Conservation (phyloP, 306 rosid genomes). For the Echinosophora koreensis region DNA sequence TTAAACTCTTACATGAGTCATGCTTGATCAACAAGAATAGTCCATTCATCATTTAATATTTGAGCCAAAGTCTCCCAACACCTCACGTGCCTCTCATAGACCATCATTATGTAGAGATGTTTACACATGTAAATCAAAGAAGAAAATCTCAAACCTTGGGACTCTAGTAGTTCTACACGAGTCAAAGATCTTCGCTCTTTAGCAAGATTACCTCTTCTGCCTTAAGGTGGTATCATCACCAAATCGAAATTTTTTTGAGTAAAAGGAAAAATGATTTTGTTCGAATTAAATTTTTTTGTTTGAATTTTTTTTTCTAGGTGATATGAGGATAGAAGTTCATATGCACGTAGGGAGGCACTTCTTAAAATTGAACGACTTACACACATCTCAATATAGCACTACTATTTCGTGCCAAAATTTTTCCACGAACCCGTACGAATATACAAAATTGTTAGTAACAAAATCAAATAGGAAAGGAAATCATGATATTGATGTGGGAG, state of each 20-base stretch:
- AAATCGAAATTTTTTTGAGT: background rate
- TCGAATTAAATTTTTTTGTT: no score
- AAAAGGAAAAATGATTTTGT: constrained; percentile 4
- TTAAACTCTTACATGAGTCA: constrained; percentile 45
- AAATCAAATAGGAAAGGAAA: no score
- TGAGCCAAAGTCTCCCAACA: constrained; percentile 49
- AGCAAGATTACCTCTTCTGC: constrained; percentile 29
- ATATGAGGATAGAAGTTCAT: no score
- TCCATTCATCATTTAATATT: constrained; percentile 59
- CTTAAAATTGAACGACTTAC: background rate
- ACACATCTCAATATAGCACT: no score
- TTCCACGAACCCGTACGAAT: no score
- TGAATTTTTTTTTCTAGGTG: background rate
- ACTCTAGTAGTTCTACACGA: constrained; percentile 40
- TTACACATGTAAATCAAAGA: constrained; percentile 47
- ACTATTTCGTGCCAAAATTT: no score
- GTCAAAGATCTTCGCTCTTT: constrained; percentile 42
- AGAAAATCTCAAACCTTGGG: constrained; percentile 42
- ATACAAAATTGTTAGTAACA: no score
- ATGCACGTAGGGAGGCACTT: background rate
- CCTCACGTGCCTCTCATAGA: constrained; percentile 69
- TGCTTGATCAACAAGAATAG: constrained; percentile 59
- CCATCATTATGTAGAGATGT: constrained; percentile 54
- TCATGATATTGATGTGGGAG: no score
- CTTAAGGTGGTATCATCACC: background rate